Base-by-base conservation (phyloP, 2,329 filamentous ascomycete genomes). In the Nakataea oryzae region DNA sequence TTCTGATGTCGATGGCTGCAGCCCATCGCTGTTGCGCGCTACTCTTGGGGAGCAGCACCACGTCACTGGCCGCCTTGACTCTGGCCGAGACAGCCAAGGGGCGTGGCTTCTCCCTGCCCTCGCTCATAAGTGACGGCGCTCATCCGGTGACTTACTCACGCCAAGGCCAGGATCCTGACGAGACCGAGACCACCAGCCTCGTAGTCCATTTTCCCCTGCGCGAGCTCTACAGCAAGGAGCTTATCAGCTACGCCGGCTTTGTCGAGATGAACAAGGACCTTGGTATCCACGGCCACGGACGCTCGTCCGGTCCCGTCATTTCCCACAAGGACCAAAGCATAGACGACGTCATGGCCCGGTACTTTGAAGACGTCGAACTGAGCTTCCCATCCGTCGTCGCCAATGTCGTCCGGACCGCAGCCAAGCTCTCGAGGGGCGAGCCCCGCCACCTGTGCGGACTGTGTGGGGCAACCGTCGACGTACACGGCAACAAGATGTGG, bases 331-430 rank as follows among this genome's bases (percentile, higher is more conserved):
- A 91, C 66, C 82, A 91, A 57, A 96, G 91, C 57, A 97, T 99
- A 69, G 92, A 97, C 70, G 88, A 93, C 67, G 83, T 99, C 61
- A 93, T 97, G 87, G 78, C 81, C 63, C 87, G 91, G 63, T 99
- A 97, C 73, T 96, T 99, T 70, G 84, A 86, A 66, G 88, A 86
- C 54, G 91, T 96, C 21, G 93, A 96, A 71, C 84, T 86, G 66
- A 89, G 88, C 63, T 97, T 96, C 70, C 90, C 93, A 3, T 91
- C 90, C 62, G 91, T 97, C 62, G 93, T 99, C 67, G 89, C 93
- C 34, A 99, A 99, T 72, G 95, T 99, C 12, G 93, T 97, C 6
- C 86, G 91, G 65, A 99, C 93, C 41, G 88, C 90, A n/a, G 87
- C 86, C 60, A 96, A 96, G 74, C 80, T 97, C 54, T 79, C 86